Evolutionary conservation across 2,329 filamentous ascomycete species (phyloP).

Genomic region (Colletotrichum salicis): DNA sequence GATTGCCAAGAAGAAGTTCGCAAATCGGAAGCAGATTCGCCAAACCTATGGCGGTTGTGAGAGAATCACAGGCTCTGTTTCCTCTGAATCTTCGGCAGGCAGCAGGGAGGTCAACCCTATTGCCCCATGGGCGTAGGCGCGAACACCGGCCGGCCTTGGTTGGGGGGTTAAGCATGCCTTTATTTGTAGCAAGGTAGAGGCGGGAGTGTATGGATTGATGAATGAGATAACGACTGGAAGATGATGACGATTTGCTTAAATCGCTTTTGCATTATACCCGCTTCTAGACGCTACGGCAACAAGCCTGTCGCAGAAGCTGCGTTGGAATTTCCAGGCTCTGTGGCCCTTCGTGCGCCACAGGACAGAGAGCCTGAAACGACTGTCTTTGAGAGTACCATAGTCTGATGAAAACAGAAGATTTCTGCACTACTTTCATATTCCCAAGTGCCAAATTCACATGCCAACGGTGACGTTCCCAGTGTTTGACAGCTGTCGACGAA

Average conservation of each 20-base stretch:
- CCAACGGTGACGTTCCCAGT: background rate
- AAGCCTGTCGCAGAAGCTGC: constrained; percentile 10
- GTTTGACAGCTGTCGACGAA: background rate
- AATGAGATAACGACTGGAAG: background rate
- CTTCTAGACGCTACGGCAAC: background rate
- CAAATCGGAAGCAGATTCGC: constrained; percentile 44
- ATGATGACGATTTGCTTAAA: constrained; percentile 10
- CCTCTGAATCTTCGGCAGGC: constrained; percentile 49
- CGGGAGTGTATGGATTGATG: background rate
- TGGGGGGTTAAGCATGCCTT: background rate
- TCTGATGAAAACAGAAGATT: constrained; percentile 2
- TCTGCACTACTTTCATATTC: background rate
- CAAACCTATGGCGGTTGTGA: constrained; percentile 42
- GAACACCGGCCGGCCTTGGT: no score
- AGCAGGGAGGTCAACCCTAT: constrained; percentile 44
- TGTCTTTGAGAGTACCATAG: background rate
- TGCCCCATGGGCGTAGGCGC: constrained; percentile 45
- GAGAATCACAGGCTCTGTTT: constrained; percentile 45
- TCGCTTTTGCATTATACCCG: constrained; percentile 27
- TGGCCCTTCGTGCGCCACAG: background rate
- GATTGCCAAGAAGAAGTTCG: constrained; percentile 47
- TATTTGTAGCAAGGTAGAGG: background rate
- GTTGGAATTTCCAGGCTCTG: constrained; percentile 1
- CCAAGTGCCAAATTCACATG: background rate
- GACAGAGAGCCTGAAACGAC: background rate